These are phyloP conservation scores for Trichosporon faecale DNA, from an alignment of 1,284 basidiomycete species.

Conservation along the genomic window DNA sequence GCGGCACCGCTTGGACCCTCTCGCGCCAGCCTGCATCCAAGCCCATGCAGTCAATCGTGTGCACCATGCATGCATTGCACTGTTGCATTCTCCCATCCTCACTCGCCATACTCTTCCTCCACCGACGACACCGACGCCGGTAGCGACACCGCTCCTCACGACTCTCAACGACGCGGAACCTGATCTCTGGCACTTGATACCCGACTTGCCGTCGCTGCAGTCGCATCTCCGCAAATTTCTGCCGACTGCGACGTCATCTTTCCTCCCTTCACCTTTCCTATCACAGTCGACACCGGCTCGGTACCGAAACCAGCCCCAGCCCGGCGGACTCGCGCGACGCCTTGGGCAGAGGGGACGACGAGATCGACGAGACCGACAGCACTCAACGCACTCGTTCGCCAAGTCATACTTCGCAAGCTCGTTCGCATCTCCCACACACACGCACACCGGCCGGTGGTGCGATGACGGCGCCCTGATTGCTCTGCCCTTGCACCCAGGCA, in stretches of 20 bases:
- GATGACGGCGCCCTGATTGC: background rate
- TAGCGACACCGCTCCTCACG: too few relatives aligned
- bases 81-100: background rate
- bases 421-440: background rate
- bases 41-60: background rate
- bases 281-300: background rate
- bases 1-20: background rate
- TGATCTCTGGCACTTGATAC: background rate
- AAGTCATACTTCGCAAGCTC: background rate
- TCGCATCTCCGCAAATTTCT: background rate
- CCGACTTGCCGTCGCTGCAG: background rate
- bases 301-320: background rate
- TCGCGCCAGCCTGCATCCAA: background rate
- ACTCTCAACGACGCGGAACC: background rate
- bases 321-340: background rate
- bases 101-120: background rate
- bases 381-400: background rate
- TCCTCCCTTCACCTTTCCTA: too few relatives aligned
- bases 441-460: background rate
- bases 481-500: background rate
- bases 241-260: background rate
- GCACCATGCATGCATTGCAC: background rate
- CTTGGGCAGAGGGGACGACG: background rate
- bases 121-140: background rate
- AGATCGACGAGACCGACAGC: background rate